These are phyloP conservation scores for Hymenoscyphus fraxineus DNA, from an alignment of 2,329 filamentous ascomycete genomes.

Conservation along the genomic window DNA sequence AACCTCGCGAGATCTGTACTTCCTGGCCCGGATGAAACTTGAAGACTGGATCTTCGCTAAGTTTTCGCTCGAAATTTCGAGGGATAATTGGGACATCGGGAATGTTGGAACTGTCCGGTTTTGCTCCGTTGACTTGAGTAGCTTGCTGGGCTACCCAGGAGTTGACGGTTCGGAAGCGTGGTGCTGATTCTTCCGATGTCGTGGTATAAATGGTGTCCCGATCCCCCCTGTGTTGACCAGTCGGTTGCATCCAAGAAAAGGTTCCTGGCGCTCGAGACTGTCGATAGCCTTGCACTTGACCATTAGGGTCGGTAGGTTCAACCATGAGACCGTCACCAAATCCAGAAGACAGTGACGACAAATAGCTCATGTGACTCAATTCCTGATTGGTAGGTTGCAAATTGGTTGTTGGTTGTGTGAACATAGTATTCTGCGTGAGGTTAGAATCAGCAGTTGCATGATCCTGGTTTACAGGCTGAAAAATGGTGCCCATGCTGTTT, in stretches of 20 bases:
- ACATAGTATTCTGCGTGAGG: constrained; percentile 16
- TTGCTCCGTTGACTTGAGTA: constrained; percentile 47
- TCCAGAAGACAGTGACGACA: constrained; percentile 61
- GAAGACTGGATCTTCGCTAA: constrained; percentile 32
- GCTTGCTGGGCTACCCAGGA: constrained; percentile 66
- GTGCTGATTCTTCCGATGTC: constrained; percentile 36
- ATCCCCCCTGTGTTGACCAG: constrained; percentile 20
- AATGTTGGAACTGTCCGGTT: constrained; percentile 34
- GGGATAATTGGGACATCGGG: constrained; percentile 30
- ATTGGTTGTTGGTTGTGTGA: constrained; percentile 23
- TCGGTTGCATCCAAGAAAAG: constrained; percentile 33
- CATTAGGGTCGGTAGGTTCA: constrained; percentile 32
- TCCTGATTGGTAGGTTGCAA: constrained; percentile 26
- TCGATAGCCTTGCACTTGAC: constrained; percentile 20
- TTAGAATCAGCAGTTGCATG: not conserved
- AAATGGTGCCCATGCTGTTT: constrained; percentile 12
- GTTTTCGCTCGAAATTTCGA: constrained; percentile 26
- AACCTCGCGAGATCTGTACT: constrained; percentile 27
- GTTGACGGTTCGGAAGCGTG: constrained; percentile 54
- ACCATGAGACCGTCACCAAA: constrained; percentile 59
- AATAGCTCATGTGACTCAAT: constrained; percentile 35
- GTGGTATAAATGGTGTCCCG: constrained; percentile 34
- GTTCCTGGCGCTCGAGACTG: constrained; percentile 21
- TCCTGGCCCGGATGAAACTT: constrained; percentile 33
- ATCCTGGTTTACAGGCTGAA: not conserved